Percentiles rank a stretch among this genome's conserved stretches.
Evolutionary conservation across 331 rosid species (phyloP).

Genomic region (Stylosanthes scabra): DNA sequence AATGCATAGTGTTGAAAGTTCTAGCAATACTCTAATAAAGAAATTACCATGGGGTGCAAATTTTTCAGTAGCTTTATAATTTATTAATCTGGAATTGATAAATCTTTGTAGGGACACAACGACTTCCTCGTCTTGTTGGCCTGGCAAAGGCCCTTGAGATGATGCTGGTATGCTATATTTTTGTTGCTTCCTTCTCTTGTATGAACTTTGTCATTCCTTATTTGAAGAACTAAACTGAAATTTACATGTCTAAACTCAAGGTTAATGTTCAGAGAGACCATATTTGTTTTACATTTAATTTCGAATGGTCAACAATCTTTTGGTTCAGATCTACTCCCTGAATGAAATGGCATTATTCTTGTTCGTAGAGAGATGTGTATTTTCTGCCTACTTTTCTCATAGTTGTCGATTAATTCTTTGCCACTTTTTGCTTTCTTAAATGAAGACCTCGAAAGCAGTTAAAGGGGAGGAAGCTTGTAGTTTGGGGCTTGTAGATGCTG

Average conservation of each 20-base stretch:
- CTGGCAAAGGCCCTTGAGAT: conserved; percentile 90
- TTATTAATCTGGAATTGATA: conserved; percentile 32
- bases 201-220: conserved; percentile 19
- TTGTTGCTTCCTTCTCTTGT: conserved; percentile 13
- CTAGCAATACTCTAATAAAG: conserved; percentile 23
- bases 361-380: conserved; percentile 14
- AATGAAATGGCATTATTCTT: conserved; percentile 23
- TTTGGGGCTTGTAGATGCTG: conserved; percentile 89
- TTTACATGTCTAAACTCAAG: conserved; percentile 2
- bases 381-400: conserved; percentile 15
- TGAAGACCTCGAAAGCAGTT: conserved; percentile 79
- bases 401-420: conserved; percentile 32
- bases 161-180: conserved; percentile 72
- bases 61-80: conserved; percentile 7
- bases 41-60: conserved; percentile 2
- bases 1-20: not conserved
- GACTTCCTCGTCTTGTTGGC: conserved; percentile 99
- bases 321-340: conserved; percentile 40
- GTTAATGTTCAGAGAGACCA: conserved; percentile 4
- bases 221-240: conserved; percentile 35
- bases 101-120: conserved; percentile 80
- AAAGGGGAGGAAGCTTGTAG: conserved; percentile 83
- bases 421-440: not conserved
- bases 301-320: conserved; percentile 9
- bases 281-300: conserved; percentile 20